A percentile compares a stretch with the other conserved stretches of the same genome.
These are phyloP conservation scores for Mycena sanguinolenta DNA, from an alignment of 768 basidiomycete genomes.

Conservation along the genomic window DNA sequence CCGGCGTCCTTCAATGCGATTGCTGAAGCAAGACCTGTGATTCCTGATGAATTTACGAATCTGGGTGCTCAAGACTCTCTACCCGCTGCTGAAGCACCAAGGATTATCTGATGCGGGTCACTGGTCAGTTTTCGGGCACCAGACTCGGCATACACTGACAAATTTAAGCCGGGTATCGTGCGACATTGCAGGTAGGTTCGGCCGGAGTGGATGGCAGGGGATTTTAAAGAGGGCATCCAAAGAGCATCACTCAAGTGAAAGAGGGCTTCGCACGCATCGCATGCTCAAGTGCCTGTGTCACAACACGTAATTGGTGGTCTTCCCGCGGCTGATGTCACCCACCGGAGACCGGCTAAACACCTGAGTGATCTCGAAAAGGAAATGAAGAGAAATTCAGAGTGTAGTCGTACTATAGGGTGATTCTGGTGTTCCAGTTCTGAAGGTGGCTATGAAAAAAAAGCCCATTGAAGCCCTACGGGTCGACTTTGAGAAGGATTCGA, in stretches of 20 bases:
- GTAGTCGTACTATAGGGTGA: no score
- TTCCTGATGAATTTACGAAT: no score
- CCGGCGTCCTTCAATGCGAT: conserved; percentile 28
- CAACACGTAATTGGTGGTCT: background rate
- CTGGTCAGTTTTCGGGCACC: background rate
- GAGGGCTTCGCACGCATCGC: background rate
- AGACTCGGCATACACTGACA: background rate
- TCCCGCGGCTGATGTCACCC: background rate
- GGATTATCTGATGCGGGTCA: conserved; percentile 28
- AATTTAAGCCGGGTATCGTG: conserved; percentile 15
- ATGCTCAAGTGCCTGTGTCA: background rate
- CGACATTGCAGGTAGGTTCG: background rate
- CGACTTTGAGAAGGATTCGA: no score
- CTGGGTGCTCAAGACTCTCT: background rate
- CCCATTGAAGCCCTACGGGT: no score
- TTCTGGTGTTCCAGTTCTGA: no score
- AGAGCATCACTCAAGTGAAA: background rate
- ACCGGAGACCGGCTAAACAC: background rate
- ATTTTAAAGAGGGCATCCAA: background rate
- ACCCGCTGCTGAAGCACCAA: conserved; percentile 31
- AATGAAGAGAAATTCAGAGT: no score
- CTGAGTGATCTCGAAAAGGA: no score
- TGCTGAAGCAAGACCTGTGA: conserved; percentile 27
- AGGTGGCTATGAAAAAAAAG: no score
- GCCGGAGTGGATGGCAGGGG: background rate